phyloP scores from a whole-genome alignment of 768 basidiomycete genomes.

The Asterophora lycoperdoides region DNA sequence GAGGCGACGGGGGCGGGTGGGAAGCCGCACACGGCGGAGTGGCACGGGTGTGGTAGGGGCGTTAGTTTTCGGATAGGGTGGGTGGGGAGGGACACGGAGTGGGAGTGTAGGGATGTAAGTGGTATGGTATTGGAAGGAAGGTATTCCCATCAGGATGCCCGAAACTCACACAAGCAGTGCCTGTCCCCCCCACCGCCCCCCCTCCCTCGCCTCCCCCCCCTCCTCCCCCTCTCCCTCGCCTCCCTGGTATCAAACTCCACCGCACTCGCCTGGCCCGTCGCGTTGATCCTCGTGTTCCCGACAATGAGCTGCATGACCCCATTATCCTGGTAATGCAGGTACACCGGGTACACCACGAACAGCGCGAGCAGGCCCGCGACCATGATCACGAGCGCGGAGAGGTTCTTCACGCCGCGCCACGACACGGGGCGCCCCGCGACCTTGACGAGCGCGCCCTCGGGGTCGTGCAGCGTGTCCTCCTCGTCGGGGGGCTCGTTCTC shows the following conservation, averaged over 20 bases:
- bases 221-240: neutral
- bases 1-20: too few relatives aligned
- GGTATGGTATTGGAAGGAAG: too few relatives aligned
- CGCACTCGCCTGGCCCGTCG: constrained; percentile 57
- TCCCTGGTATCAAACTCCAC: constrained; percentile 17
- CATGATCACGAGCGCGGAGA: constrained; percentile 59
- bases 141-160: too few relatives aligned
- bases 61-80: too few relatives aligned
- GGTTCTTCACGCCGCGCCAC: constrained; percentile 46
- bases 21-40: too few relatives aligned
- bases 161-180: too few relatives aligned
- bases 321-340: constrained; percentile 35
- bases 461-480: constrained; percentile 61
- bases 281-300: constrained; percentile 57
- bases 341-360: constrained; percentile 79
- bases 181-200: too few relatives aligned
- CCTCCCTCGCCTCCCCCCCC: too few relatives aligned
- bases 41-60: too few relatives aligned
- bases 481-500: constrained; percentile 41
- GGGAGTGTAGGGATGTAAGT: too few relatives aligned
- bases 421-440: constrained; percentile 19
- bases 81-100: too few relatives aligned
- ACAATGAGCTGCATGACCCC: constrained; percentile 39
- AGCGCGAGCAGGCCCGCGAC: constrained; percentile 54
- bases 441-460: constrained; percentile 27